These are phyloP conservation scores for Lactuca saligna DNA, from an alignment of 129 eudicot species.

Conservation along the genomic window DNA sequence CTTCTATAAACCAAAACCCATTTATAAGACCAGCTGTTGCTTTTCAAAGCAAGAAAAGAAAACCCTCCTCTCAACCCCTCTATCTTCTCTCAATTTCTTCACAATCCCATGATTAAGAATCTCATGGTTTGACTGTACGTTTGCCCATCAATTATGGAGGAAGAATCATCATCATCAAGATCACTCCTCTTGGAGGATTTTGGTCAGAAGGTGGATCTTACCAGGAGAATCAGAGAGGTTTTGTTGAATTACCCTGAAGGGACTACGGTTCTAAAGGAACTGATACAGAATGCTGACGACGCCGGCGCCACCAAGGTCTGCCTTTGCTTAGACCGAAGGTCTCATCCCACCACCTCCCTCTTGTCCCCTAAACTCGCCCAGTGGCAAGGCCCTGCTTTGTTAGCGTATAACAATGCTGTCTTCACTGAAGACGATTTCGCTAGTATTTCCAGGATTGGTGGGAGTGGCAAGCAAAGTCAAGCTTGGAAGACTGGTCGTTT, in stretches of 20 bases:
- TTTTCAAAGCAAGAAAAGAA: slow-evolving; percentile 1
- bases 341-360: slow-evolving; percentile 53
- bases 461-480: slow-evolving; percentile 73
- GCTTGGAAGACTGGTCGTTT: slow-evolving; percentile 98
- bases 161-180: slow-evolving; percentile 21
- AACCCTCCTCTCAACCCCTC: slow-evolving; percentile 14
- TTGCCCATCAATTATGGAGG: slow-evolving; percentile 16
- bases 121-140: slow-evolving; percentile 22
- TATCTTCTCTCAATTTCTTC: not conserved
- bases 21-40: not conserved
- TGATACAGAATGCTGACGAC: slow-evolving; percentile 97
- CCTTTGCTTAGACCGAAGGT: slow-evolving; percentile 79
- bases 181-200: slow-evolving; percentile 85
- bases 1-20: slow-evolving; percentile 10
- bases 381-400: slow-evolving; percentile 96
- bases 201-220: slow-evolving; percentile 96
- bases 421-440: slow-evolving; percentile 89
- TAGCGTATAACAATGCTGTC: slow-evolving; percentile 88
- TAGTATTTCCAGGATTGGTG: slow-evolving; percentile 94
- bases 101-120: not conserved
- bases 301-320: slow-evolving; percentile 95
- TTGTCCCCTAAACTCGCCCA: slow-evolving; percentile 59
- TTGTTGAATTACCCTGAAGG: slow-evolving; percentile 92
- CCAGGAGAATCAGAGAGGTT: slow-evolving; percentile 91
- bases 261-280: slow-evolving; percentile 89